Conservation (phyloP, 257 asterid genomes). For the Misopates orontium region DNA sequence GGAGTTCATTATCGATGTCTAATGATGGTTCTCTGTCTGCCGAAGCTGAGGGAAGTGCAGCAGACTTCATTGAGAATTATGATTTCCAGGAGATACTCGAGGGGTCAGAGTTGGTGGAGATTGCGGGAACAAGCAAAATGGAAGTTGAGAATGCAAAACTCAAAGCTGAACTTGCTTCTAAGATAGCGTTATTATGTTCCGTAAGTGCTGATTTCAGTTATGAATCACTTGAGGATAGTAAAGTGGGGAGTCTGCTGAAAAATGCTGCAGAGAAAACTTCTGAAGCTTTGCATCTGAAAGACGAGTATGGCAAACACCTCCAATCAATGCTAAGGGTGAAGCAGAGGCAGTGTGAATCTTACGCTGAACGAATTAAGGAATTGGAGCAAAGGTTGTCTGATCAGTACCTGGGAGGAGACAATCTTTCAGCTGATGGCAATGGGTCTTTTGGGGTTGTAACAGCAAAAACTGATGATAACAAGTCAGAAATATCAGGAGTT, state of each 20-base stretch:
- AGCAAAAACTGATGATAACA: slow-evolving; percentile 55
- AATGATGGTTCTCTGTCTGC: slow-evolving; percentile 56
- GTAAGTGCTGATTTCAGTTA: slow-evolving; percentile 59
- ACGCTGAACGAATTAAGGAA: slow-evolving; percentile 88
- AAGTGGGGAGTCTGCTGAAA: slow-evolving; percentile 60
- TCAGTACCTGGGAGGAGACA: slow-evolving; percentile 49
- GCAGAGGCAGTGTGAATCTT: slow-evolving; percentile 83
- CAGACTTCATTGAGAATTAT: slow-evolving; percentile 40
- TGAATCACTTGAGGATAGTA: slow-evolving; percentile 63
- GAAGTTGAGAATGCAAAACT: slow-evolving; percentile 96
- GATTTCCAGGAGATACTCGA: slow-evolving; percentile 59
- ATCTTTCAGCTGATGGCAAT: slow-evolving; percentile 48
- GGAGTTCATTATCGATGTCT: slow-evolving; percentile 57
- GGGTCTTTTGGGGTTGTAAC: slow-evolving; percentile 42
- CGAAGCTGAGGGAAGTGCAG: slow-evolving; percentile 52
- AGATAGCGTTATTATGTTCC: slow-evolving; percentile 82
- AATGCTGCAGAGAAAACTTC: slow-evolving; percentile 73
- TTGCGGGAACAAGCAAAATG: slow-evolving; percentile 91
- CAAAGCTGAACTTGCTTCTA: slow-evolving; percentile 97
- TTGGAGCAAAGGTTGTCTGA: slow-evolving; percentile 88
- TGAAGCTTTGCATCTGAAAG: slow-evolving; percentile 77
- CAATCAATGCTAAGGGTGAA: slow-evolving; percentile 66
- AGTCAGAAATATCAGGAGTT: slow-evolving; percentile 59
- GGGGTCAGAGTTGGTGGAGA: slow-evolving; percentile 76
- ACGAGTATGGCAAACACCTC: slow-evolving; percentile 79